Evolutionary conservation across 441 rosid species (phyloP).

Genomic region (Manihot esculenta): DNA sequence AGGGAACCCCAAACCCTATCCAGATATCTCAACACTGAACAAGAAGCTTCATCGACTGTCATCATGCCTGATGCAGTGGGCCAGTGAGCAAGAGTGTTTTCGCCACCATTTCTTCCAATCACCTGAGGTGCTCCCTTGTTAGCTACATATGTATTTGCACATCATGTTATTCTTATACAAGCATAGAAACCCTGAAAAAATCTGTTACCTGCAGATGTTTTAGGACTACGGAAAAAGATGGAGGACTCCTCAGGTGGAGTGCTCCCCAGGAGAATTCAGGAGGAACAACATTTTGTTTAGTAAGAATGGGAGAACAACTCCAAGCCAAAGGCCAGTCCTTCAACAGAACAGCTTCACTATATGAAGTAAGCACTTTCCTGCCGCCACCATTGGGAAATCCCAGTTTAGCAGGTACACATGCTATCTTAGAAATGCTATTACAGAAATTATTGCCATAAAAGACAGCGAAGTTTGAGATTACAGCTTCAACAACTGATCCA

Average conservation of each 20-base stretch:
- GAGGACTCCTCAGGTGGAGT: conserved; percentile 87
- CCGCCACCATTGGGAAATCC: conserved; percentile 82
- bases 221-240: conserved; percentile 71
- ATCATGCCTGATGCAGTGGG: conserved; percentile 75
- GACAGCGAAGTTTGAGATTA: conserved; percentile 81
- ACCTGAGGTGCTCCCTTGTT: conserved; percentile 45
- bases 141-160: conserved; percentile 18
- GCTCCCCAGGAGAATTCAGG: conserved; percentile 94
- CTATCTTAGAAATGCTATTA: conserved; percentile 71
- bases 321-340: conserved; percentile 99
- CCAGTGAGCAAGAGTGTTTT: conserved; percentile 98
- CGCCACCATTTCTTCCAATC: conserved; percentile 92
- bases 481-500: conserved; percentile 86
- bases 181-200: conserved; percentile 18
- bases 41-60: conserved; percentile 78
- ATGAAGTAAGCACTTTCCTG: conserved; percentile 86
- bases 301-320: conserved; percentile 87
- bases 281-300: conserved; percentile 77
- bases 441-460: conserved; percentile 84
- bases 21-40: conserved; percentile 79
- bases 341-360: conserved; percentile 70
- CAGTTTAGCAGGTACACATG: conserved; percentile 86
- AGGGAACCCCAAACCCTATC: conserved; percentile 88
- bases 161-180: conserved; percentile 17
- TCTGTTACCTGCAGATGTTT: conserved; percentile 80